Conservation (phyloP, 352 stramenopile genomes). For the Globisporangium alternatum region DNA sequence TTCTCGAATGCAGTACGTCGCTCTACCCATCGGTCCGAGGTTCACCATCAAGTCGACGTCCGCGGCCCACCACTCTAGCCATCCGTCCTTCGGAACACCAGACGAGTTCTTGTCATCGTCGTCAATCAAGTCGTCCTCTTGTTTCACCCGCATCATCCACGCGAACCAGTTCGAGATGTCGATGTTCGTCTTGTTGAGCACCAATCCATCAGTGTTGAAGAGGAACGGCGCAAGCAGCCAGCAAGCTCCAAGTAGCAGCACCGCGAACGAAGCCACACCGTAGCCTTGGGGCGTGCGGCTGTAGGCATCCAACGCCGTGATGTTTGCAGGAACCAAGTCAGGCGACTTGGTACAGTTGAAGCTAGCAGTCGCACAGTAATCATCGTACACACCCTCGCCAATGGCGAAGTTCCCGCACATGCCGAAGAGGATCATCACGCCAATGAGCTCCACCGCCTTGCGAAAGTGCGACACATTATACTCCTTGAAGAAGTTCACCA, state of each 20-base stretch:
- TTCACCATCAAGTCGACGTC: constrained; percentile 72
- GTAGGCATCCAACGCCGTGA: constrained; percentile 62
- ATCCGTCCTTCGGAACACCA: constrained; percentile 59
- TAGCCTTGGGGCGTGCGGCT: constrained; percentile 67
- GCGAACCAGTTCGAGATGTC: constrained; percentile 81
- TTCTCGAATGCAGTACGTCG: constrained; percentile 81
- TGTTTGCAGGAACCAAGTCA: constrained; percentile 58
- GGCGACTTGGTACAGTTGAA: constrained; percentile 48
- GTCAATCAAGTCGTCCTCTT: constrained; percentile 30
- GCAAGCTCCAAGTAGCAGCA: constrained; percentile 75
- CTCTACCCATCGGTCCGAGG: constrained; percentile 58
- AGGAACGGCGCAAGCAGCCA: constrained; percentile 84
- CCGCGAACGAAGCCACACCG: constrained; percentile 76
- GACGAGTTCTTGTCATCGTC: constrained; percentile 32
- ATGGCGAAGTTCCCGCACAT: constrained; percentile 80
- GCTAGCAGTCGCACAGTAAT: constrained; percentile 40
- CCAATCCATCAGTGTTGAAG: constrained; percentile 89
- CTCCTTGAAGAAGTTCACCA: constrained; percentile 89
- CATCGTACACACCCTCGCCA: constrained; percentile 33
- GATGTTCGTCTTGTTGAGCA: constrained; percentile 79
- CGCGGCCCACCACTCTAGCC: constrained; percentile 70
- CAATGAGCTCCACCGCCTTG: constrained; percentile 86
- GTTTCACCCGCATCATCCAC: constrained; percentile 81
- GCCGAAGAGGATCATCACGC: constrained; percentile 80
- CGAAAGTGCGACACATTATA: constrained; percentile 86